Base-by-base conservation (phyloP, 2,329 filamentous ascomycete species). In the Cytospora piceicola region DNA sequence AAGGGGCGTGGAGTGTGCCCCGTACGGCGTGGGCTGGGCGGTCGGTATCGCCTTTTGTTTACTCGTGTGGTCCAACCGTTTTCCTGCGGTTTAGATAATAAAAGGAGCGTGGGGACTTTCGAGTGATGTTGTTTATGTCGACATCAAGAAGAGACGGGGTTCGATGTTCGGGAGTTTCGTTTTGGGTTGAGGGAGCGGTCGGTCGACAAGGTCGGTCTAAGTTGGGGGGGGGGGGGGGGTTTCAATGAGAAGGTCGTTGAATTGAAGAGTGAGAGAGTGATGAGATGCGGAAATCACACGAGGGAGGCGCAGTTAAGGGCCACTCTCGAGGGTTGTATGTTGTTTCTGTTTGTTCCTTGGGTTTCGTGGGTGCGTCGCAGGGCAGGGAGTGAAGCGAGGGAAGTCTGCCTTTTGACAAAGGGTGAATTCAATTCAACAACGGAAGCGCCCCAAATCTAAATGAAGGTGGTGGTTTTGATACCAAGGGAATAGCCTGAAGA, bases 361-460 rank as follows among this genome's bases (percentile, higher is more conserved):
- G 61, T 27, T 32, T 58, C 52, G 29, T 64, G 56, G 54, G 58
- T 54, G 63, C 58, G 65, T 59, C 58, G 57, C 58, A 60, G 55
- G 30, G 30, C 51, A 52, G 58, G 55, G 55, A 65, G 51, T 42
- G 36, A 36, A 66, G 64, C 60, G 58, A 63, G 62, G 55, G 67
- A 64, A 55, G 52, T 55, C 27, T 57, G 58, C 58, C 49, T n/a
- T 58, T 53, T 32, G 62, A 46, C 61, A 58, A 57, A 54, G 59
- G 52, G 59, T 57, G 67, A 68, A 67, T 49, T 62, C 67, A 67
- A 67, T 67, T 68, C 67, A 59, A 65, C 67, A 59, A 65, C 65
- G 32, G 55, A n/a, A 60, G 54, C 53, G 34, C 58, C 55, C 36
- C 53, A 46, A 42, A 59, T 52, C n/a, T 51, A 61, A 68, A 68